These are phyloP conservation scores for Fusarium sp. DNA, from an alignment of 2,329 filamentous ascomycete genomes.

Conservation along the genomic window DNA sequence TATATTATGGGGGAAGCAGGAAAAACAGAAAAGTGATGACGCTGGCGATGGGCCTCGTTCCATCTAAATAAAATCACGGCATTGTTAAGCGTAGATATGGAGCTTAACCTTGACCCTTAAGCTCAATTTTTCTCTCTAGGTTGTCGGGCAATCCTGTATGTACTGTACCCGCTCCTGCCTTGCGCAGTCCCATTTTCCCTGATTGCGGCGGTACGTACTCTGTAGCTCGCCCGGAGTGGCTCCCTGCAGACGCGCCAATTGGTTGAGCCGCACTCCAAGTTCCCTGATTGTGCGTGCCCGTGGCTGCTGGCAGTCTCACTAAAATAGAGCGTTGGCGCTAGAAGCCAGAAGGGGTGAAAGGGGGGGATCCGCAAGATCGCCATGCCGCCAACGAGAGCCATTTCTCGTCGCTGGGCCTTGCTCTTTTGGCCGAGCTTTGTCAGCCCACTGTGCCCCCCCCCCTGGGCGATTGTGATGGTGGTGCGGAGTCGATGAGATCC, in stretches of 20 bases:
- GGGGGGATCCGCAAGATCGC: background rate
- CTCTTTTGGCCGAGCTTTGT: background rate
- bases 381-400: slow-evolving; percentile 6
- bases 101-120: slow-evolving; percentile 17
- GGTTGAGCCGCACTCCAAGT: slow-evolving; percentile 14
- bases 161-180: slow-evolving; percentile 2
- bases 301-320: slow-evolving; percentile 6
- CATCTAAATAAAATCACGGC: slow-evolving; percentile 8
- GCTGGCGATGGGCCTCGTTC: background rate
- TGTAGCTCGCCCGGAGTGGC: background rate
- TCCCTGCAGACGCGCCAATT: slow-evolving; percentile 24
- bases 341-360: slow-evolving; percentile 4
- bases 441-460: background rate
- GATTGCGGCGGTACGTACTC: no score
- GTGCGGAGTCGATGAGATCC: slow-evolving; percentile 3
- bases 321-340: slow-evolving; percentile 21
- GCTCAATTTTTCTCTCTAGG: background rate
- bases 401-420: slow-evolving; percentile 6
- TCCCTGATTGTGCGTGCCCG: slow-evolving; percentile 3
- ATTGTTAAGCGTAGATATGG: background rate
- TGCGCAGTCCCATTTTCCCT: no score
- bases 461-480: no score
- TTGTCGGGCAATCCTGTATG: background rate
- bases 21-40: background rate
- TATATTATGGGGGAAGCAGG: no score